These are phyloP conservation scores for Mortierella claussenii DNA, from an alignment of 192 early-diverging fungal species.

Conservation along the genomic window DNA sequence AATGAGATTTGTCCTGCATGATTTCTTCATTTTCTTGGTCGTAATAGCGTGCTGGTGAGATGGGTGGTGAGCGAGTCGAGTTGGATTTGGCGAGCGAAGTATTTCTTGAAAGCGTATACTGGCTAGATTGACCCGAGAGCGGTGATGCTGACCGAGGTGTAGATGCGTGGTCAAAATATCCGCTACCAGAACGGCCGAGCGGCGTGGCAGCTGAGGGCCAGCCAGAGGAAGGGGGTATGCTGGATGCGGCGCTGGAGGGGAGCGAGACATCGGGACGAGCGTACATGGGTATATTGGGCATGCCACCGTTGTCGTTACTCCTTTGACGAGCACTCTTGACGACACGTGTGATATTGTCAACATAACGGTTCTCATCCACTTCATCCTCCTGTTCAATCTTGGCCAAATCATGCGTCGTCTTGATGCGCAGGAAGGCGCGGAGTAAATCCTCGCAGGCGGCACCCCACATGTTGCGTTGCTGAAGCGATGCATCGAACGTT, in stretches of 20 bases:
- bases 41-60: constrained; percentile 20
- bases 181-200: constrained; percentile 1
- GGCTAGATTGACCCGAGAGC: too few species aligned
- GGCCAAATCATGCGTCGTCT: constrained; percentile 41
- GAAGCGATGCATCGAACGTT: constrained; percentile 40
- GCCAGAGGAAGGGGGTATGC: constrained; percentile 4
- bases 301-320: constrained; percentile 36
- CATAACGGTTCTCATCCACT: constrained; percentile 46
- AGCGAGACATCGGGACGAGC: constrained; percentile 16
- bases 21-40: constrained; percentile 44
- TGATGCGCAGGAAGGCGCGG: constrained; percentile 48
- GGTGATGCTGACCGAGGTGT: constrained; percentile 41
- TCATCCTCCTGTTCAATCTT: constrained; percentile 53
- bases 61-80: constrained; percentile 28
- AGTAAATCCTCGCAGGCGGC: constrained; percentile 50
- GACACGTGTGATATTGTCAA: constrained; percentile 46
- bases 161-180: constrained; percentile 29
- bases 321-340: constrained; percentile 47
- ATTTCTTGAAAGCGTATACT: constrained; percentile 28
- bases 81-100: constrained; percentile 40
- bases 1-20: constrained; percentile 37
- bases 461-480: constrained; percentile 47
- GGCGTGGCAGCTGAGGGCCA: constrained; percentile 30
- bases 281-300: constrained; percentile 18
- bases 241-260: constrained; percentile 34